Evolutionary conservation across 2,329 filamentous ascomycete genomes (phyloP).

Genomic region (Diplodia sapinea): DNA sequence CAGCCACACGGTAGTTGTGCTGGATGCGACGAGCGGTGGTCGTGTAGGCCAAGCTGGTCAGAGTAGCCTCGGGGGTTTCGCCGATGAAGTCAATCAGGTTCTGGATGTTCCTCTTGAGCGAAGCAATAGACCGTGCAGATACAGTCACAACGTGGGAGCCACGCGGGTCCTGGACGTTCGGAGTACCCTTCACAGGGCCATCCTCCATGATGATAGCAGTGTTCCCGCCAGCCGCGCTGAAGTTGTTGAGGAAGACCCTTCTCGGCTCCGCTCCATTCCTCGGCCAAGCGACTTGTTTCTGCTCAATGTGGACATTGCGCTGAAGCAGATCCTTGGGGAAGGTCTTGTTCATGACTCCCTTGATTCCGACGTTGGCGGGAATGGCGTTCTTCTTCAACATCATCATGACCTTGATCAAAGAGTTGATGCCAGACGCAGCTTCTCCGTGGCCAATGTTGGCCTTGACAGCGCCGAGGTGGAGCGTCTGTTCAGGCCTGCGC

Average conservation of each 20-base stretch:
- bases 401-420: constrained; percentile 59
- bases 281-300: constrained; percentile 52
- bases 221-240: constrained; percentile 61
- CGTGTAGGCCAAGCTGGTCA: constrained; percentile 59
- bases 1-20: constrained; percentile 59
- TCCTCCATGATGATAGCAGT: constrained; percentile 60
- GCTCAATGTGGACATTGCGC: constrained; percentile 60
- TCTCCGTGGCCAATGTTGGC: constrained; percentile 62
- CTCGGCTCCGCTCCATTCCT: constrained; percentile 56
- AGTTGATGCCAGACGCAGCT: constrained; percentile 61
- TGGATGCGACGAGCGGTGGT: constrained; percentile 60
- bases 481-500: constrained; percentile 56
- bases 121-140: constrained; percentile 58
- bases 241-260: constrained; percentile 60
- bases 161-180: constrained; percentile 53
- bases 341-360: constrained; percentile 61
- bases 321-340: constrained; percentile 60
- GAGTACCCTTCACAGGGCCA: constrained; percentile 52
- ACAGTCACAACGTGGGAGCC: constrained; percentile 56
- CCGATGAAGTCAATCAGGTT: constrained; percentile 55
- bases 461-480: constrained; percentile 62
- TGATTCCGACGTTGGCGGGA: constrained; percentile 62
- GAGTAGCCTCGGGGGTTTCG: constrained; percentile 52
- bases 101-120: constrained; percentile 58
- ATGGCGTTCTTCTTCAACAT: constrained; percentile 62